These are phyloP conservation scores for Carex pumila DNA, from an alignment of 176 grass and related monocot species.

Conservation along the genomic window DNA sequence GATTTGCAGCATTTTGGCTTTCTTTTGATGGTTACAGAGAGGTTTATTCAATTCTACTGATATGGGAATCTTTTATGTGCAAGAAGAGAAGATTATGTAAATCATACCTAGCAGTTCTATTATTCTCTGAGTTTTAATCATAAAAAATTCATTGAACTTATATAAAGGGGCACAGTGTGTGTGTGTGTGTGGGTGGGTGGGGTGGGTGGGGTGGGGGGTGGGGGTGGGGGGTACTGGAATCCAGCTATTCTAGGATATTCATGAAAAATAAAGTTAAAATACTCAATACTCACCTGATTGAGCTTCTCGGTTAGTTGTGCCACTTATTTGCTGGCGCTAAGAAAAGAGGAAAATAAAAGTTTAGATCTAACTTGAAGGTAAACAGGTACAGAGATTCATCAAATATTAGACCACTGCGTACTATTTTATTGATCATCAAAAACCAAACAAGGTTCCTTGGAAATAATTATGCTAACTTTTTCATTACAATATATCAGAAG, in stretches of 20 bases:
- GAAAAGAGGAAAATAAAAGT: background rate
- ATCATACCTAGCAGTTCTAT: background rate
- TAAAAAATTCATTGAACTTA: background rate
- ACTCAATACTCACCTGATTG: background rate
- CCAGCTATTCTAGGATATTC: background rate
- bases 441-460: background rate
- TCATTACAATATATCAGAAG: background rate
- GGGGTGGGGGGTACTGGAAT: background rate
- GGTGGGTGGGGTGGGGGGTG: too few species aligned
- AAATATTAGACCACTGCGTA: background rate
- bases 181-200: too few species aligned
- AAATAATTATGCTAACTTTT: background rate
- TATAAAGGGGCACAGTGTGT: background rate
- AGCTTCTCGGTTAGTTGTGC: constrained; percentile 8
- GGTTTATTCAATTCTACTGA: background rate
- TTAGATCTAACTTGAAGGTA: background rate
- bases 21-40: background rate
- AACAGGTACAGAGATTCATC: background rate
- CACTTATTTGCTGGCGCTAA: background rate
- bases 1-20: background rate
- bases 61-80: background rate
- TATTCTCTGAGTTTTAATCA: background rate
- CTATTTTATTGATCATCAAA: background rate
- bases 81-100: background rate
- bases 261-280: background rate